Percentiles rank a stretch among this genome's conserved stretches.
phyloP scores from a whole-genome alignment of 768 basidiomycete species.

The Kondoa malvinella region DNA sequence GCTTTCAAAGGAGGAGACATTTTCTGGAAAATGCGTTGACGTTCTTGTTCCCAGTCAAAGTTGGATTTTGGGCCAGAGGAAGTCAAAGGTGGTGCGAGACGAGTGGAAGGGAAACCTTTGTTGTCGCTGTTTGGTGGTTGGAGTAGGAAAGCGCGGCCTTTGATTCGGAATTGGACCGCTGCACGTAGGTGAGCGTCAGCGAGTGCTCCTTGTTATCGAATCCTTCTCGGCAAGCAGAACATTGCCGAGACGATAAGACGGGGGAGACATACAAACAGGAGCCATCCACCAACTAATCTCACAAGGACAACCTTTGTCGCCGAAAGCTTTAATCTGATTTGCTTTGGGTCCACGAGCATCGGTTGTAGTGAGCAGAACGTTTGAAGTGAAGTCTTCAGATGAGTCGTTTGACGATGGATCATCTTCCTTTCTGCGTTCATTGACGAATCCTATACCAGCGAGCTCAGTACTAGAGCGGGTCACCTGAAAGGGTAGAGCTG shows the following conservation, averaged over 20 bases:
- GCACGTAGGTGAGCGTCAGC: no score
- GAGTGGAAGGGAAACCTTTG: conserved; percentile 29
- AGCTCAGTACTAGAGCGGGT: background rate
- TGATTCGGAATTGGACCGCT: conserved; percentile 56
- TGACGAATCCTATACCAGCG: conserved; percentile 10
- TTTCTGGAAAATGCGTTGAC: conserved; percentile 41
- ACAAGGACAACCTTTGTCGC: background rate
- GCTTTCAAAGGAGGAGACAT: conserved; percentile 53
- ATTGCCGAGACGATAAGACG: background rate
- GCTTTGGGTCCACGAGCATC: conserved; percentile 7
- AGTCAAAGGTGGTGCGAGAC: conserved; percentile 21
- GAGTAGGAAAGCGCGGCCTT: conserved; percentile 44
- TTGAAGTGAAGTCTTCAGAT: background rate
- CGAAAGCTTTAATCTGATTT: background rate
- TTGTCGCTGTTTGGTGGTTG: conserved; percentile 37
- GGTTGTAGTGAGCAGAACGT: conserved; percentile 16
- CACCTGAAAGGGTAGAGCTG: background rate
- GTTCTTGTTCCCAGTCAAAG: conserved; percentile 47
- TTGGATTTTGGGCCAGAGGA: conserved; percentile 7
- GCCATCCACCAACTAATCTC: conserved; percentile 2
- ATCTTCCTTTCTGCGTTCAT: conserved; percentile 18
- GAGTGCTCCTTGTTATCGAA: conserved; percentile 16
- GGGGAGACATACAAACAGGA: background rate
- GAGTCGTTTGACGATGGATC: conserved; percentile 17
- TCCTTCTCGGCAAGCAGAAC: background rate